A percentile compares a stretch with the other conserved stretches of the same genome.
Conservation (phyloP, 257 asterid species). For the Thymus quinquecostatus region DNA sequence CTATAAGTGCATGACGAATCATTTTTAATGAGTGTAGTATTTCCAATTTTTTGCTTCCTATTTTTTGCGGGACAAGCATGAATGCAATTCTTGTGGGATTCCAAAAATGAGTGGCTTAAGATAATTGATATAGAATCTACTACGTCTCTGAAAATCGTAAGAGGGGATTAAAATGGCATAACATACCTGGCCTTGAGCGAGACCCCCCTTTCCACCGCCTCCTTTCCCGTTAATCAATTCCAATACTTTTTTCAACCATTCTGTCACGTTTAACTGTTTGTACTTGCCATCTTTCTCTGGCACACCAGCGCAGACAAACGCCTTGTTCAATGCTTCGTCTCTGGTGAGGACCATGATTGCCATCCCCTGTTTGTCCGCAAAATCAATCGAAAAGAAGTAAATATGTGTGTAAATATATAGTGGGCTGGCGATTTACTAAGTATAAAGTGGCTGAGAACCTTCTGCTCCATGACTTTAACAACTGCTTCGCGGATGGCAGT, state of each 20-base stretch:
- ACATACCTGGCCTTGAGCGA: slow-evolving; percentile 95
- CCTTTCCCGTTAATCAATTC: slow-evolving; percentile 83
- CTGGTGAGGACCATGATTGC: slow-evolving; percentile 80
- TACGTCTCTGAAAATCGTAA: not conserved
- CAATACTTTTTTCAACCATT: slow-evolving; percentile 81
- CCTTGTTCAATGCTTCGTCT: slow-evolving; percentile 77
- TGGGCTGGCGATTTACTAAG: not conserved
- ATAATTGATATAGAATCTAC: not conserved
- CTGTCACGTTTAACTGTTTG: slow-evolving; percentile 64
- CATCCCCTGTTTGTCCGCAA: slow-evolving; percentile 59
- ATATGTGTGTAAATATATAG: slow-evolving; percentile 9
- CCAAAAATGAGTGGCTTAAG: not conserved
- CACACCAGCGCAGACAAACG: slow-evolving; percentile 96
- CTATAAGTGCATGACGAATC: not conserved
- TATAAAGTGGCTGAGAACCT: slow-evolving; percentile 49
- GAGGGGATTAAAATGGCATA: slow-evolving; percentile 6
- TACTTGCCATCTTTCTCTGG: slow-evolving; percentile 70
- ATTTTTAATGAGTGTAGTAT: not conserved
- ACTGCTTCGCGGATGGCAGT: slow-evolving; percentile 99
- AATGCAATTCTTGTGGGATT: too few relatives aligned
- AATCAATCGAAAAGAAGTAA: not conserved
- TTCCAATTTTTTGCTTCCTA: not conserved
- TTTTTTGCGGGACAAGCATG: too few relatives aligned
- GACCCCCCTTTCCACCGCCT: slow-evolving; percentile 98
- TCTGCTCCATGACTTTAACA: slow-evolving; percentile 87